A percentile compares a stretch with the other conserved stretches of the same genome.
These are phyloP conservation scores for Inga laurina DNA, from an alignment of 306 rosid species.

Conservation along the genomic window DNA sequence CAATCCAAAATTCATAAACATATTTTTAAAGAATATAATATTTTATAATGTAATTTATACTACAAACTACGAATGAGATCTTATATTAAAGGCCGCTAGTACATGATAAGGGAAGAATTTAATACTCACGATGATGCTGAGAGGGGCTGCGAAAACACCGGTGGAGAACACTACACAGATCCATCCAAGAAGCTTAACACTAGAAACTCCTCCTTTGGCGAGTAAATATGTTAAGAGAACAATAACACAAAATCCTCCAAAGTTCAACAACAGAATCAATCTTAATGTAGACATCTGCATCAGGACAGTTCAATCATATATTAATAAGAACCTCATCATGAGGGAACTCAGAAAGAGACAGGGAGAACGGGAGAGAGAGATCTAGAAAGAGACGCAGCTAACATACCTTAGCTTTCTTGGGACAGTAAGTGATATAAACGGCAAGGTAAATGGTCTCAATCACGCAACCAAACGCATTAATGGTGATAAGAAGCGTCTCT, in stretches of 20 bases:
- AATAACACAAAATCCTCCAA: conserved; percentile 72
- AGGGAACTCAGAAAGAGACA: background rate
- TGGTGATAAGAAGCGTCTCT: conserved; percentile 75
- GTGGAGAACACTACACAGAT: conserved; percentile 77
- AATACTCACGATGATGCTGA: conserved; percentile 70
- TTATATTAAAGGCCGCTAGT: too few species aligned
- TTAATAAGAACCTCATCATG: background rate
- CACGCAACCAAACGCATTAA: conserved; percentile 77
- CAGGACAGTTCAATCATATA: conserved; percentile 12
- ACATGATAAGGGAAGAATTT: background rate
- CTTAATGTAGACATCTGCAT: conserved; percentile 64
- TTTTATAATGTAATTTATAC: too few species aligned
- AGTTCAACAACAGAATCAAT: conserved; percentile 63
- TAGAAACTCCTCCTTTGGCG: conserved; percentile 35
- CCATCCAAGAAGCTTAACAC: conserved; percentile 77
- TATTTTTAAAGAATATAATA: too few species aligned
- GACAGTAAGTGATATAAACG: conserved; percentile 65
- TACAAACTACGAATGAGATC: too few species aligned
- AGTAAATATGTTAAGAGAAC: conserved; percentile 58
- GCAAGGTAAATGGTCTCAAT: conserved; percentile 87
- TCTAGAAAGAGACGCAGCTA: conserved; percentile 12
- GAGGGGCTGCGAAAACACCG: conserved; percentile 89
- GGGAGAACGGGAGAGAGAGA: background rate
- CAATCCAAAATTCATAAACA: background rate
- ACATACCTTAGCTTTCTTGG: conserved; percentile 60